Percentiles rank a stretch among this genome's conserved stretches.
These are phyloP conservation scores for Entrophospora sp. DNA, from an alignment of 192 early-diverging fungal species.

Conservation along the genomic window DNA sequence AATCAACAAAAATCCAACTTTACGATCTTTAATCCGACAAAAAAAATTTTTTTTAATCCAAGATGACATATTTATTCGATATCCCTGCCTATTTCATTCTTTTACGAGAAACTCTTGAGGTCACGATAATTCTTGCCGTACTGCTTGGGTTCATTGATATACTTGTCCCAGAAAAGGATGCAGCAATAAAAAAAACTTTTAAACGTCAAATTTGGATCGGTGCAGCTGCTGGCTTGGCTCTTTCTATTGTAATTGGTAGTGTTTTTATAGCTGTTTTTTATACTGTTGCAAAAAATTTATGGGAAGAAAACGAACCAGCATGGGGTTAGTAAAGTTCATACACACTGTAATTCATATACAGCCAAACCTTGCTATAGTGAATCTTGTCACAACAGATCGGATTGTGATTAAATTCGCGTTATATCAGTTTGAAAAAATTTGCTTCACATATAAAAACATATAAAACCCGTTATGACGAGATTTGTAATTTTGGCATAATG, in stretches of 20 bases:
- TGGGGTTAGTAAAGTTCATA: no score
- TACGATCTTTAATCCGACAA: no score
- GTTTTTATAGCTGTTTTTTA: constrained; percentile 77
- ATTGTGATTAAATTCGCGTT: no score
- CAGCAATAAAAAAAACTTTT: constrained; percentile 39
- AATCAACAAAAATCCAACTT: no score
- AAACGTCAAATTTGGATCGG: constrained; percentile 73
- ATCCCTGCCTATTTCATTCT: constrained; percentile 68
- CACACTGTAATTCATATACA: no score
- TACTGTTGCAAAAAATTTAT: constrained; percentile 36
- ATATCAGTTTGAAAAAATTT: no score
- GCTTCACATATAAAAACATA: no score
- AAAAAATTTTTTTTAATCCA: no score
- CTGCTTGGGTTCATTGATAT: constrained; percentile 67
- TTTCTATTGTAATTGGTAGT: constrained; percentile 62
- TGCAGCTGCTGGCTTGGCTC: constrained; percentile 50
- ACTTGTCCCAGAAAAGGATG: constrained; percentile 42
- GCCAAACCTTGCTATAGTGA: neutral
- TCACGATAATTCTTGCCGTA: constrained; percentile 80
- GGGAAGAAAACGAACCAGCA: constrained; percentile 18
- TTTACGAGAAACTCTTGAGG: constrained; percentile 79
- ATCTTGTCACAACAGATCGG: no score
- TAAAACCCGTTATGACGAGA: no score
- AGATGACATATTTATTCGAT: constrained; percentile 53
- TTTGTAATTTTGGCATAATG: no score